A percentile compares a stretch with the other conserved stretches of the same genome.
phyloP scores from a whole-genome alignment of 371 early-diverging fungal species.

The Zopfochytrium polystomum region DNA sequence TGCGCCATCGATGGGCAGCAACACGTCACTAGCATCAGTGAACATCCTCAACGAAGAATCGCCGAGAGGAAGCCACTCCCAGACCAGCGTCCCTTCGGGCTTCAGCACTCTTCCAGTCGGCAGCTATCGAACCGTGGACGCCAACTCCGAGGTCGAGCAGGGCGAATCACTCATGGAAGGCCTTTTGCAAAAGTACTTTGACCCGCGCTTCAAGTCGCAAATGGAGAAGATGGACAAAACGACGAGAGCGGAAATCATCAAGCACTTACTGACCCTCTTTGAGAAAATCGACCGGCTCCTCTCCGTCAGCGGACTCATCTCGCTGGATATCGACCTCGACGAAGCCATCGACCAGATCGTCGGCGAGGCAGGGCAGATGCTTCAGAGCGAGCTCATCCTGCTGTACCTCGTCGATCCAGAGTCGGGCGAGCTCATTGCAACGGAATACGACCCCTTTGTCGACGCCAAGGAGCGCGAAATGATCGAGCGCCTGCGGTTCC shows the following conservation, averaged over 20 bases:
- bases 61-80: too few species aligned
- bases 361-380: slow-evolving; percentile 28
- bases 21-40: neutral
- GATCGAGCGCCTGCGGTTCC: slow-evolving; percentile 21
- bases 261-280: slow-evolving; percentile 38
- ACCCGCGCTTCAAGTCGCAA: slow-evolving; percentile 34
- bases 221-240: slow-evolving; percentile 44
- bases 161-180: slow-evolving; percentile 15
- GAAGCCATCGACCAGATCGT: slow-evolving; percentile 33
- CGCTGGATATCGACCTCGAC: slow-evolving; percentile 39
- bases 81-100: too few species aligned
- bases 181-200: slow-evolving; percentile 37
- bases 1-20: neutral
- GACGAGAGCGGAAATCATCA: slow-evolving; percentile 30
- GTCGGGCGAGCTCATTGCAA: slow-evolving; percentile 31
- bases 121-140: too few species aligned
- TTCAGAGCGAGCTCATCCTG: slow-evolving; percentile 31
- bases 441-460: slow-evolving; percentile 28
- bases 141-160: neutral
- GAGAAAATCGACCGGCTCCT: slow-evolving; percentile 43
- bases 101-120: too few species aligned
- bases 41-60: too few species aligned
- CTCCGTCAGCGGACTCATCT: slow-evolving; percentile 26
- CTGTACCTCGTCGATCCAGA: slow-evolving; percentile 41
- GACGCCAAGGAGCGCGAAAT: slow-evolving; percentile 32